A percentile compares a stretch with the other conserved stretches of the same genome.
Conservation (phyloP, 2,329 filamentous ascomycete genomes). For the Sporothrix phasma region DNA sequence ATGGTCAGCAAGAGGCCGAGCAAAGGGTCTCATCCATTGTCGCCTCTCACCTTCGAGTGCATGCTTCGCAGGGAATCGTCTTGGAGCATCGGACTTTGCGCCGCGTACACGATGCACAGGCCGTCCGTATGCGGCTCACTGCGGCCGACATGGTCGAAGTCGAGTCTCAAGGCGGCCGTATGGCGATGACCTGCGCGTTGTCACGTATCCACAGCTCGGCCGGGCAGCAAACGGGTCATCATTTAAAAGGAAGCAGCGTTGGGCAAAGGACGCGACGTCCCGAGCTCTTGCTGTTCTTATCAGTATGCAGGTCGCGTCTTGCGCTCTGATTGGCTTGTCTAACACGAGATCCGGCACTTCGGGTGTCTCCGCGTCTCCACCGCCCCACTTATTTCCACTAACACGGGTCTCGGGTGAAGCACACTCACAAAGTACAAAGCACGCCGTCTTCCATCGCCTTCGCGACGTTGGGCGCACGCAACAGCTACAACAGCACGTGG, state of each 20-base stretch:
- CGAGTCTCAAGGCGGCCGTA: not conserved
- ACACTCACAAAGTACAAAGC: too few relatives aligned
- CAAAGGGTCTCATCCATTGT: too few relatives aligned
- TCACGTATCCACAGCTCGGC: not conserved
- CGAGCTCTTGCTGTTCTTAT: not conserved
- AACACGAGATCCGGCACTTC: not conserved
- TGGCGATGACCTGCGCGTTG: not conserved
- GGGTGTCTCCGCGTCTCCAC: not conserved
- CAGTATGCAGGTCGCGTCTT: not conserved
- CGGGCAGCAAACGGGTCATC: too few relatives aligned
- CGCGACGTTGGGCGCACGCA: too few relatives aligned
- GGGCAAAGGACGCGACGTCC: too few relatives aligned
- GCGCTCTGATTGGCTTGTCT: not conserved
- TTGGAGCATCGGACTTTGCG: slow-evolving; percentile 23
- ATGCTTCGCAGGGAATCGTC: slow-evolving; percentile 22
- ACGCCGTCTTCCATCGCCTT: too few relatives aligned
- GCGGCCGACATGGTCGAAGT: not conserved
- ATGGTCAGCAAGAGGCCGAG: too few relatives aligned
- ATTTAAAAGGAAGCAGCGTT: too few relatives aligned
- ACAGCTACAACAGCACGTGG: too few relatives aligned
- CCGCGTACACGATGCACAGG: slow-evolving; percentile 21
- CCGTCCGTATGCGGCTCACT: slow-evolving; percentile 10
- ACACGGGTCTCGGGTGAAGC: too few relatives aligned
- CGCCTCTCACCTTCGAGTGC: slow-evolving; percentile 19
- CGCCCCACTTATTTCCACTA: not conserved